Conservation (phyloP, 345 rosid genomes). For the Anacardium occidentale region DNA sequence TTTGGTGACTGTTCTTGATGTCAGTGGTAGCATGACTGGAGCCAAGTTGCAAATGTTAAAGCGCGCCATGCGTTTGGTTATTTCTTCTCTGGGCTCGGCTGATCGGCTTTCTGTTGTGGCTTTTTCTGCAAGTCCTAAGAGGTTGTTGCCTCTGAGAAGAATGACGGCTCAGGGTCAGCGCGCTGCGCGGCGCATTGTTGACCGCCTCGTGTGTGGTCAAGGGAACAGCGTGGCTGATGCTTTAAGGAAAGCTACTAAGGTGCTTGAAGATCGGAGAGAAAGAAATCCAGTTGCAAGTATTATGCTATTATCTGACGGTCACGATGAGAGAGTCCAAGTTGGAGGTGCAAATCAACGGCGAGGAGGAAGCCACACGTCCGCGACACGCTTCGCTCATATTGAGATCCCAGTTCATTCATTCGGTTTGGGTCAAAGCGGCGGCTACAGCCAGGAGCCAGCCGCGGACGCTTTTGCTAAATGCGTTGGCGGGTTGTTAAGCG, state of each 20-base stretch:
- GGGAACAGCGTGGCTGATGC: slow-evolving; percentile 61
- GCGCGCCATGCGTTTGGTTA: slow-evolving; percentile 62
- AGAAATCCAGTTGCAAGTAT: slow-evolving; percentile 73
- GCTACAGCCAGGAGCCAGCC: slow-evolving; percentile 50
- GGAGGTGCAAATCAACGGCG: slow-evolving; percentile 31
- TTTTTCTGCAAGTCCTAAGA: slow-evolving; percentile 51
- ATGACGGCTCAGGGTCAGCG: slow-evolving; percentile 80
- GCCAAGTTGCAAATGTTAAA: slow-evolving; percentile 64
- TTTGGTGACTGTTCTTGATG: slow-evolving; percentile 69
- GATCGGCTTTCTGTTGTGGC: slow-evolving; percentile 78
- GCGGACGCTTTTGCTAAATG: slow-evolving; percentile 67
- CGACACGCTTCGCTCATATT: slow-evolving; percentile 66
- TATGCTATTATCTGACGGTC: slow-evolving; percentile 66
- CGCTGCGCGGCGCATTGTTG: slow-evolving; percentile 53
- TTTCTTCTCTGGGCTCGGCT: slow-evolving; percentile 60
- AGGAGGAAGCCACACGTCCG: slow-evolving; percentile 32
- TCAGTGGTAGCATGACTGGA: slow-evolving; percentile 54
- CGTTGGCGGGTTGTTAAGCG: slow-evolving; percentile 55
- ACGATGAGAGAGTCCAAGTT: slow-evolving; percentile 32
- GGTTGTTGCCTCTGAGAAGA: slow-evolving; percentile 61
- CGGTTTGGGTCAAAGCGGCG: slow-evolving; percentile 51
- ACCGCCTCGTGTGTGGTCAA: slow-evolving; percentile 56
- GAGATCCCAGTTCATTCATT: slow-evolving; percentile 68
- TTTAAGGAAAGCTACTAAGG: slow-evolving; percentile 72
- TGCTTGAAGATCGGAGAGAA: slow-evolving; percentile 79